A percentile compares a stretch with the other conserved stretches of the same genome.
Evolutionary conservation across 805 yeast species (phyloP).

Genomic region (Lipomyces japonicus): DNA sequence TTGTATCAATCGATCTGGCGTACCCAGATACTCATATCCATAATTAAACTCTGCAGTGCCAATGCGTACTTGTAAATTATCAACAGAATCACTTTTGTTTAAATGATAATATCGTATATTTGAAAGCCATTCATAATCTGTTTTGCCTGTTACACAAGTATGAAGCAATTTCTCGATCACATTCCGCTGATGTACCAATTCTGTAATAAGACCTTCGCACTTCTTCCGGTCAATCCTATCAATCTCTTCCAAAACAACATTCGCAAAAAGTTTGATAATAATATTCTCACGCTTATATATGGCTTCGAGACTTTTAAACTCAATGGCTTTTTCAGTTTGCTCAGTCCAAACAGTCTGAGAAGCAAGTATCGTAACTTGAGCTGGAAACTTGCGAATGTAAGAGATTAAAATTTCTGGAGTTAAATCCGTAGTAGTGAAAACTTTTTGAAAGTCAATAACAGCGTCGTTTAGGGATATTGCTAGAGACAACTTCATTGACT

Average conservation of each 20-base stretch:
- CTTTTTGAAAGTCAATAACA: constrained; percentile 28
- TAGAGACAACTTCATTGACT: constrained; percentile 49
- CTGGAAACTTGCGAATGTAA: constrained; percentile 46
- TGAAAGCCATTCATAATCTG: constrained; percentile 46
- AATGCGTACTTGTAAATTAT: constrained; percentile 43
- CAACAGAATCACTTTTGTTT: neutral
- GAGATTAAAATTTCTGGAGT: constrained; percentile 28
- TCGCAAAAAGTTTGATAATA: constrained; percentile 35
- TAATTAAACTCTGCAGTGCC: constrained; percentile 52
- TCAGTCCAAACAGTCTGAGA: constrained; percentile 57
- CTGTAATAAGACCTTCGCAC: constrained; percentile 61
- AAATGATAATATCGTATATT: constrained; percentile 51
- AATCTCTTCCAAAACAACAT: constrained; percentile 35
- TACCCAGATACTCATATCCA: constrained; percentile 81
- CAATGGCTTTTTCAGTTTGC: constrained; percentile 33
- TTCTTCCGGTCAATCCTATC: constrained; percentile 42
- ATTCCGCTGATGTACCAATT: constrained; percentile 57
- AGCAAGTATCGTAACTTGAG: constrained; percentile 55
- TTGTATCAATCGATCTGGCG: constrained; percentile 65
- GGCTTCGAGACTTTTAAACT: constrained; percentile 34
- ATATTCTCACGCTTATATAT: neutral
- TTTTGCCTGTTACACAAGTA: constrained; percentile 14
- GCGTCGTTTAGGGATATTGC: constrained; percentile 39
- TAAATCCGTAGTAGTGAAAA: constrained; percentile 21
- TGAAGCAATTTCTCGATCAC: constrained; percentile 34